phyloP scores from a whole-genome alignment of 2,329 filamentous ascomycete species.

The Nigrograna mackinnonii region DNA sequence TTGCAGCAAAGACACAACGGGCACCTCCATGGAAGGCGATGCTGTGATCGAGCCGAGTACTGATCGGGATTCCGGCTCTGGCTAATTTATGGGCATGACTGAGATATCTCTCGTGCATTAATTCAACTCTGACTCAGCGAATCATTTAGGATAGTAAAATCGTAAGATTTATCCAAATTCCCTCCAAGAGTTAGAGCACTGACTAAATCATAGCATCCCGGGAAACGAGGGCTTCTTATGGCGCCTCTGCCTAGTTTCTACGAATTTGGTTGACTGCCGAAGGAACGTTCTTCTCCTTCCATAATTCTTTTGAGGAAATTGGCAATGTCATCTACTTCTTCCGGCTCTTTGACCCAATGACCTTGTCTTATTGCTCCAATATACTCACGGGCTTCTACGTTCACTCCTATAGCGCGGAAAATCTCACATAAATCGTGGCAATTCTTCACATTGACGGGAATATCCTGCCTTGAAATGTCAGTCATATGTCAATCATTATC shows the following conservation, averaged over 20 bases:
- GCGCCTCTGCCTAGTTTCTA: neutral
- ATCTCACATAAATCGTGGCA: slow-evolving; percentile 40
- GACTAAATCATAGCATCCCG: too few relatives aligned
- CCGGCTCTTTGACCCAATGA: slow-evolving; percentile 54
- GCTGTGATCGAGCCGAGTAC: too few relatives aligned
- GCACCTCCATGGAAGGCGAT: too few relatives aligned
- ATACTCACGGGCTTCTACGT: slow-evolving; percentile 46
- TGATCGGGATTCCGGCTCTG: too few relatives aligned
- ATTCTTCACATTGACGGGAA: slow-evolving; percentile 41
- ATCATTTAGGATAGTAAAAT: too few relatives aligned
- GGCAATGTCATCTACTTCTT: slow-evolving; percentile 52
- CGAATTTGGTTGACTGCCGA: too few relatives aligned
- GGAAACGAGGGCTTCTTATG: neutral
- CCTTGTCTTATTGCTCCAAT: slow-evolving; percentile 28
- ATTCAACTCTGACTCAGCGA: too few relatives aligned
- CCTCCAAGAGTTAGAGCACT: neutral
- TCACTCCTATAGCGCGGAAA: slow-evolving; percentile 39
- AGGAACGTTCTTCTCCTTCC: too few relatives aligned
- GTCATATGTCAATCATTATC: neutral
- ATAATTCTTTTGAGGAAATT: slow-evolving; percentile 7
- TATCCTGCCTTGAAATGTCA: slow-evolving; percentile 33
- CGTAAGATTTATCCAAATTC: neutral
- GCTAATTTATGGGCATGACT: too few relatives aligned
- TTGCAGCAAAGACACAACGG: too few relatives aligned
- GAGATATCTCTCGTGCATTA: too few relatives aligned